A percentile compares a stretch with the other conserved stretches of the same genome.
Conservation (phyloP, 306 rosid species). For the Rubus idaeus region DNA sequence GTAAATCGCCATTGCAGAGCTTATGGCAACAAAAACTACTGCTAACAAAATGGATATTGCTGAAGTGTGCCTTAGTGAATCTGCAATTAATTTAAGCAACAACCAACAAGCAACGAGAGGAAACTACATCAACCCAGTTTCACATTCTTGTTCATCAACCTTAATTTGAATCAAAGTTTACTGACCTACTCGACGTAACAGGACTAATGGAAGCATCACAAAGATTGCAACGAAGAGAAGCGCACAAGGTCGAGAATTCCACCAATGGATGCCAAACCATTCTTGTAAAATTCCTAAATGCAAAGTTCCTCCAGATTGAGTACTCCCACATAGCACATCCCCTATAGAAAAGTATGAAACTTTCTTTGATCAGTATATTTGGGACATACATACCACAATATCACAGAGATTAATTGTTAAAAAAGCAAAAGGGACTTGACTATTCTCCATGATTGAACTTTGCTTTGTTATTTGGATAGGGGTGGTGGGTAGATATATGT, state of each 20-base stretch:
- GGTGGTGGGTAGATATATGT: not conserved
- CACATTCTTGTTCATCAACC: not conserved
- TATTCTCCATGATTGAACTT: not conserved
- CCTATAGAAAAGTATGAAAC: conserved; percentile 30
- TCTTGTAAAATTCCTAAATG: conserved; percentile 57
- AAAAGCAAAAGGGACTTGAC: not conserved
- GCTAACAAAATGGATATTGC: conserved; percentile 56
- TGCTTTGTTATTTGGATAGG: not conserved
- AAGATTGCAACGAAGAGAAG: conserved; percentile 40
- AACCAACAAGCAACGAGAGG: not conserved
- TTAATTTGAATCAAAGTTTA: not conserved
- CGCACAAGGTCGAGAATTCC: conserved; percentile 55
- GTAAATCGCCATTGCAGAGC: conserved; percentile 58
- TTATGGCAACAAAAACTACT: conserved; percentile 45
- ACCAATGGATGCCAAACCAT: conserved; percentile 64
- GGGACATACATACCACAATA: not conserved
- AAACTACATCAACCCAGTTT: not conserved
- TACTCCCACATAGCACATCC: conserved; percentile 54
- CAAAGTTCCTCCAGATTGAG: conserved; percentile 26
- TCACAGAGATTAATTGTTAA: not conserved
- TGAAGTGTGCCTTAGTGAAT: conserved; percentile 62
- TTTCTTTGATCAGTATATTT: not conserved
- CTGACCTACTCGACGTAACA: conserved; percentile 52
- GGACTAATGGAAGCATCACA: conserved; percentile 49
- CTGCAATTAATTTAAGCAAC: conserved; percentile 21